Percentiles rank a stretch among this genome's conserved stretches.
phyloP scores from a whole-genome alignment of 139 green algal species.

The Chlorella sp. region DNA sequence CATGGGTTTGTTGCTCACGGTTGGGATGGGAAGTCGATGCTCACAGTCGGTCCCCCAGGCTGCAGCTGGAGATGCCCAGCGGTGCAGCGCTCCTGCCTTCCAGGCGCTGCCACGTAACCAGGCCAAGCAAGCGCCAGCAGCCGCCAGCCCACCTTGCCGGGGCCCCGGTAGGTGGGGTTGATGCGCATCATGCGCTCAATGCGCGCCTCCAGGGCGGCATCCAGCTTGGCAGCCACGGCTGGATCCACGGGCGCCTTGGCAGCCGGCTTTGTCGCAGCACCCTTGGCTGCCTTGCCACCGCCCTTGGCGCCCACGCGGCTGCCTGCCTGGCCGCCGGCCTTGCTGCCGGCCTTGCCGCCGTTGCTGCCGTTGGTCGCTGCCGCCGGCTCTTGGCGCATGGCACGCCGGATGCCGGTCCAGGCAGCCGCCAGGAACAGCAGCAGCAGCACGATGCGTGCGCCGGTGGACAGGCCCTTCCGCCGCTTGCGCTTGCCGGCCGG shows the following conservation, averaged over 20 bases:
- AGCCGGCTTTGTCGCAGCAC: too few relatives aligned
- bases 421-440: background rate
- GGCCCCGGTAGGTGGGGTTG: background rate
- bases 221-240: too few relatives aligned
- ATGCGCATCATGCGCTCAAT: conserved; percentile 19
- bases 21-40: too few relatives aligned
- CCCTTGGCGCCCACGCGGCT: background rate
- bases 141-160: background rate
- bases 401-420: background rate
- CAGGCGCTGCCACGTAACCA: too few relatives aligned
- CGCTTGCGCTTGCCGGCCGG: background rate
- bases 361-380: background rate
- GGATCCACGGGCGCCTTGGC: too few relatives aligned
- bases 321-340: background rate
- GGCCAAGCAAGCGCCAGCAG: too few relatives aligned
- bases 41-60: too few relatives aligned
- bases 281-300: too few relatives aligned
- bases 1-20: too few relatives aligned
- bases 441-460: background rate
- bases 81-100: too few relatives aligned
- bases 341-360: background rate
- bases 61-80: too few relatives aligned
- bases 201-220: background rate
- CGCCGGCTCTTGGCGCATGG: too few relatives aligned
- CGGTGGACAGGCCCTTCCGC: background rate